Base-by-base conservation (phyloP, 352 stramenopile species). In the Pythium utonaiense region DNA sequence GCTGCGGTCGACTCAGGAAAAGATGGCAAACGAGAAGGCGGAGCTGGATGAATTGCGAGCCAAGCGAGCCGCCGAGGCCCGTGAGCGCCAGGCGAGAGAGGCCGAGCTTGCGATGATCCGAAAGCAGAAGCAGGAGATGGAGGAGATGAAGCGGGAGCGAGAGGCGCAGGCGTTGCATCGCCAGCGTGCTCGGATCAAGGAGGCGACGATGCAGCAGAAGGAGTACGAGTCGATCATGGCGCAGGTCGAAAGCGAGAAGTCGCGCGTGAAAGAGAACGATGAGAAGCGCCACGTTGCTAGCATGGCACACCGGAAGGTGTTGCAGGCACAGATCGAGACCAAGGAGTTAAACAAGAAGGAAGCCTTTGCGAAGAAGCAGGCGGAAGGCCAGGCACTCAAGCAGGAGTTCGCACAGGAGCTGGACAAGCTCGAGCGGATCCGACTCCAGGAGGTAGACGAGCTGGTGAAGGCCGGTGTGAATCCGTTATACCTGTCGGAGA, bases 31-130 rank as follows among this genome's bases (percentile, higher is more conserved):
- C 55, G 79, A 89, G 31, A 89, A 91, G 52, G 79, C 84, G 16
- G 91, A 98, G 66, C 75, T 98, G 19, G 89, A 97, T 64, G 93
- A 98, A 58, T 57, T 98, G 3, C 83, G 89, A n/a, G 92, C 90
- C 31, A 91, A 96, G 52, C 84, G 93, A 33, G 91, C 90, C 8
- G 81, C 83, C 6, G 93, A 98, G 71, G 89, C 86, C 19, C 77
- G 83, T 14, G 91, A 98, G 53, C 80, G 91, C 38, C 82, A 93
- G 30, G 89, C 89, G 10, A 80, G 90, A 21, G 78, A 96, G 62
- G 83, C 85, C 2, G 89, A 97, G 60, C 57, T 96, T 25, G 66
- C 78, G 30, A 66, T 96, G 40, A 80, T 88, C 12, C 73, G 82
- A 33, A 97, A 97, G 71, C 80, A 88, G 22, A 95, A 93, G 58